Conservation (phyloP, 164 flowering plant genomes). For the Amborella trichopoda region DNA sequence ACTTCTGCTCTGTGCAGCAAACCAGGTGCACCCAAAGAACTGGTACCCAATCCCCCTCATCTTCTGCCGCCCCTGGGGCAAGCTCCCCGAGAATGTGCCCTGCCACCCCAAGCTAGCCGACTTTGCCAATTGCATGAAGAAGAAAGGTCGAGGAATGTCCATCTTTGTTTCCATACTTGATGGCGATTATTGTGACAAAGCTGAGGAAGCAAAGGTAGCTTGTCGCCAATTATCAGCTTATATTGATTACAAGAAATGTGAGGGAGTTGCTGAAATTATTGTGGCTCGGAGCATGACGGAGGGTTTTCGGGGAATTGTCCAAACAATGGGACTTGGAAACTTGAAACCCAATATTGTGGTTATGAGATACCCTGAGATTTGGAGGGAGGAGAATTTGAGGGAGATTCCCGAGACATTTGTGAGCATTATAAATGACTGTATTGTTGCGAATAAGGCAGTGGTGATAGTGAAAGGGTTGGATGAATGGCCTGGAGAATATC, state of each 20-base stretch:
- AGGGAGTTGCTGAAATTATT: slow-evolving; percentile 97
- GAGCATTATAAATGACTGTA: slow-evolving; percentile 90
- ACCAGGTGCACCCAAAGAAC: slow-evolving; percentile 94
- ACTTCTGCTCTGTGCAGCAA: slow-evolving; percentile 40
- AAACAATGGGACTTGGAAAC: slow-evolving; percentile 99
- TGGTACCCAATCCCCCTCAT: slow-evolving; percentile 98
- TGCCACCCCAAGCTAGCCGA: slow-evolving; percentile 99
- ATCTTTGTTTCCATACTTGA: slow-evolving; percentile 84
- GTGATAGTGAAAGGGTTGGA: slow-evolving; percentile 97
- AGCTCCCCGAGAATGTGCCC: slow-evolving; percentile 96
- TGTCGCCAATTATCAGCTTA: slow-evolving; percentile 73
- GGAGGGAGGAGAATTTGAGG: slow-evolving; percentile 89
- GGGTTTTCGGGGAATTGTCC: slow-evolving; percentile 94
- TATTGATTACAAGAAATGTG: slow-evolving; percentile 90
- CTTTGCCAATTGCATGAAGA: slow-evolving; percentile 99
- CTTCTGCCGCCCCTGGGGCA: slow-evolving; percentile 99
- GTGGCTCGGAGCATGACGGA: slow-evolving; percentile 95
- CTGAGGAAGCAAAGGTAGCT: slow-evolving; percentile 87
- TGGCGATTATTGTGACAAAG: slow-evolving; percentile 89
- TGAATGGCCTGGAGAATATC: slow-evolving; percentile 98
- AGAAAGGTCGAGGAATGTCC: slow-evolving; percentile 99
- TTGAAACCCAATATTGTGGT: slow-evolving; percentile 97
- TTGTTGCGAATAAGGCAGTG: slow-evolving; percentile 96
- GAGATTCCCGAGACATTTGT: slow-evolving; percentile 92
- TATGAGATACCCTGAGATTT: slow-evolving; percentile 97